Evolutionary conservation across 2,329 filamentous ascomycete genomes (phyloP).

Genomic region (Lachnellula arida): DNA sequence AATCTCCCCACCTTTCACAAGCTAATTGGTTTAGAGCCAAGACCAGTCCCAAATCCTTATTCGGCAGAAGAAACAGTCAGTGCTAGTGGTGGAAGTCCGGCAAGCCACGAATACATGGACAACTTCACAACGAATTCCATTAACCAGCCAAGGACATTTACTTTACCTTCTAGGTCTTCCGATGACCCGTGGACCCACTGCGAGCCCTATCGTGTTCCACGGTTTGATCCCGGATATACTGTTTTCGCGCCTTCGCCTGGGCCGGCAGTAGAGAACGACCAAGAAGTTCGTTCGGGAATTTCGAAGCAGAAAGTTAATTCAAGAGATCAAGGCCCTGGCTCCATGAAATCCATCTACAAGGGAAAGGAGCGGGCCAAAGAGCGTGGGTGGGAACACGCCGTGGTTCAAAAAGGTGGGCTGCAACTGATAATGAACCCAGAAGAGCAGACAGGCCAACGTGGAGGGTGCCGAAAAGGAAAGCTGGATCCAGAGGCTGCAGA

Average conservation of each 20-base stretch:
- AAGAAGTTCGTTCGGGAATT: neutral
- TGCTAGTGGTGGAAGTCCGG: neutral
- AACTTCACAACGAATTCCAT: constrained; percentile 1
- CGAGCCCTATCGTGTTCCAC: constrained; percentile 7
- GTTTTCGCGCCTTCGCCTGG: constrained; percentile 18
- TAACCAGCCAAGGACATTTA: neutral
- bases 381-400: constrained; percentile 11
- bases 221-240: constrained; percentile 9
- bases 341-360: constrained; percentile 1
- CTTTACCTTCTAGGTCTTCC: neutral
- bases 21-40: constrained; percentile 2
- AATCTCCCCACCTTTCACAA: neutral
- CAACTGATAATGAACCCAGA: constrained; percentile 1
- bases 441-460: constrained; percentile 4
- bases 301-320: neutral
- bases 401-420: constrained; percentile 11
- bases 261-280: constrained; percentile 7
- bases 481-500: constrained; percentile 17
- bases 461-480: constrained; percentile 16
- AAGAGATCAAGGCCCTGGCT: neutral
- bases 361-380: constrained; percentile 8
- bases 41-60: constrained; percentile 3
- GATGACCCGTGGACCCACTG: constrained; percentile 18
- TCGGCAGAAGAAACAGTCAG: constrained; percentile 3
- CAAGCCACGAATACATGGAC: constrained; percentile 2